Percentiles rank a stretch among this genome's conserved stretches.
Evolutionary conservation across 2,329 filamentous ascomycete genomes (phyloP).

Genomic region (Metarhizium anisopliae): DNA sequence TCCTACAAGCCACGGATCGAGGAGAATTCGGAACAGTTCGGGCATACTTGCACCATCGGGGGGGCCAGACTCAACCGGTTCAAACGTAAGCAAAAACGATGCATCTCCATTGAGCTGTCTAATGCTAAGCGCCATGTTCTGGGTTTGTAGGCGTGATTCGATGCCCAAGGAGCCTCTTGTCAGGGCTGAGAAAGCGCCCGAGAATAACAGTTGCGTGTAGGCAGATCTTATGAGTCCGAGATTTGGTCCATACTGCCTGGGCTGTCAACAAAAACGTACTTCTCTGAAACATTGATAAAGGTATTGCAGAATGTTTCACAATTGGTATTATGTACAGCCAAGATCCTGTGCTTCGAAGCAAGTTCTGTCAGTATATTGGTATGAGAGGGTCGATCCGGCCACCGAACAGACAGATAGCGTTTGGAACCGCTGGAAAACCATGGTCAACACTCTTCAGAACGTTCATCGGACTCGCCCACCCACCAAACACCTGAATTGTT

Average conservation of each 20-base stretch:
- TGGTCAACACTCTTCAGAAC: background rate
- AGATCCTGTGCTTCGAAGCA: background rate
- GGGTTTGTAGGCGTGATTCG: background rate
- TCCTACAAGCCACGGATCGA: slow-evolving; percentile 64
- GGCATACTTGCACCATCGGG: background rate
- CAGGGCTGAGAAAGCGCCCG: background rate
- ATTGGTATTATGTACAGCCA: background rate
- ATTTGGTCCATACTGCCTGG: background rate
- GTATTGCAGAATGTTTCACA: background rate
- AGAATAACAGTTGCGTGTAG: background rate
- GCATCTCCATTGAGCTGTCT: slow-evolving; percentile 57
- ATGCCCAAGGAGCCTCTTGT: background rate
- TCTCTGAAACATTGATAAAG: background rate
- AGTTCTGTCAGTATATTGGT: background rate
- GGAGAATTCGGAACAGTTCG: slow-evolving; percentile 54
- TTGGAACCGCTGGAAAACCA: background rate
- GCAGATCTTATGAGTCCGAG: background rate
- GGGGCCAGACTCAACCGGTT: slow-evolving; percentile 33
- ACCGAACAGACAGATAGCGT: background rate
- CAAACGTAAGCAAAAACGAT: slow-evolving; percentile 56
- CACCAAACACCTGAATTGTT: background rate
- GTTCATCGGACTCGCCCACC: background rate
- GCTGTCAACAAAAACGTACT: background rate
- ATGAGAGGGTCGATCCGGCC: background rate
- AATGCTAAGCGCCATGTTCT: slow-evolving; percentile 51